Evolutionary conservation across 306 rosid genomes (phyloP).

Genomic region (Gastrolobium villosum): DNA sequence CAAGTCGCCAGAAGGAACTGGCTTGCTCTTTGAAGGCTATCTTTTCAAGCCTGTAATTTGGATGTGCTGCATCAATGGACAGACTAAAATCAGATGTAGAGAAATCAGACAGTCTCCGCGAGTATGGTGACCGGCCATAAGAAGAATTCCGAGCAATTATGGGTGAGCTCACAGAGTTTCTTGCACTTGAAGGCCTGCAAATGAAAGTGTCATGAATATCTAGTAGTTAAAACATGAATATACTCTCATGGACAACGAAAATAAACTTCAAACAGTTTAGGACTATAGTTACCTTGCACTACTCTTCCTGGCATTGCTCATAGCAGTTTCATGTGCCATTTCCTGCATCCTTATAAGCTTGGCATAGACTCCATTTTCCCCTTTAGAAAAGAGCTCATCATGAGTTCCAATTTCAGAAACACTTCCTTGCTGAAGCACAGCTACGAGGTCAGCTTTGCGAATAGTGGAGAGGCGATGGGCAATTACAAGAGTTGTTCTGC

Average conservation of each 20-base stretch:
- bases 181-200: slow-evolving; percentile 97
- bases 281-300: slow-evolving; percentile 75
- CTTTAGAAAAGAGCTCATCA: slow-evolving; percentile 87
- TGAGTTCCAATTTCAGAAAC: slow-evolving; percentile 96
- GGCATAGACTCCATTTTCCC: slow-evolving; percentile 94
- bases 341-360: slow-evolving; percentile 96
- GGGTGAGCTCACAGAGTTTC: slow-evolving; percentile 99
- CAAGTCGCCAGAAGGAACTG: slow-evolving; percentile 98
- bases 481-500: slow-evolving; percentile 94
- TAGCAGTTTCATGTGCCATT: slow-evolving; percentile 89
- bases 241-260: not conserved
- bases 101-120: slow-evolving; percentile 96
- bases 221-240: slow-evolving; percentile 15
- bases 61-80: slow-evolving; percentile 81
- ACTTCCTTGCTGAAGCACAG: slow-evolving; percentile 93
- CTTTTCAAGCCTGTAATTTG: slow-evolving; percentile 87
- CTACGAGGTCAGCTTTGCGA: slow-evolving; percentile 97
- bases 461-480: slow-evolving; percentile 99
- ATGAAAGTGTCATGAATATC: slow-evolving; percentile 38
- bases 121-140: slow-evolving; percentile 97
- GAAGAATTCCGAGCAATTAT: slow-evolving; percentile 96
- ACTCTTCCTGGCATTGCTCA: slow-evolving; percentile 94
- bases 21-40: slow-evolving; percentile 96
- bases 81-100: slow-evolving; percentile 95
- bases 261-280: not conserved